Conservation (phyloP, 2,329 filamentous ascomycete genomes). For the Volutella citrinella region DNA sequence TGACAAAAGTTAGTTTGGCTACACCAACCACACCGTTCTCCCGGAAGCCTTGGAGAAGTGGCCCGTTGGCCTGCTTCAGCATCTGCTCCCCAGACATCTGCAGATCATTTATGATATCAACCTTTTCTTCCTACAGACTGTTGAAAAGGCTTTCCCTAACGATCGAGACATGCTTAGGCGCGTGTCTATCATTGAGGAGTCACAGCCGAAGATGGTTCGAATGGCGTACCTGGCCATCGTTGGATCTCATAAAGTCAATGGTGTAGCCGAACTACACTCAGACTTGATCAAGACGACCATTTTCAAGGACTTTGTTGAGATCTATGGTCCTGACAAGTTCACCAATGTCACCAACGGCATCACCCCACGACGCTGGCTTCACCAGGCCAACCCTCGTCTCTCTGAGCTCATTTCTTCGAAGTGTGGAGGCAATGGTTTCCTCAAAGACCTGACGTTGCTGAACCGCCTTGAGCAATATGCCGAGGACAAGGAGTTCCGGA, state of each 20-base stretch:
- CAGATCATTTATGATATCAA: conserved; percentile 99
- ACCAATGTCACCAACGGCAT: conserved; percentile 99
- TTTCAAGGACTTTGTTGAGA: conserved; percentile 96
- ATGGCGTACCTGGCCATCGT: conserved; percentile 96
- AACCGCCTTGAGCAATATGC: conserved; percentile 82
- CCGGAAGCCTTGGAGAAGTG: conserved; percentile 98
- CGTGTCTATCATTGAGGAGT: conserved; percentile 98
- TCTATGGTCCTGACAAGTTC: conserved; percentile 96
- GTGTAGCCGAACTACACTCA: conserved; percentile 94
- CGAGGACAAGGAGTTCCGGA: conserved; percentile 85
- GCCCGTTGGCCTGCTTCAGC: conserved; percentile 89
- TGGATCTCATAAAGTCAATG: conserved; percentile 98
- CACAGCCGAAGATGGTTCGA: conserved; percentile 93
- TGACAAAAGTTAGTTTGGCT: conserved; percentile 89
- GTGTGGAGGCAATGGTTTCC: conserved; percentile 75
- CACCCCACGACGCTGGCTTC: conserved; percentile 91
- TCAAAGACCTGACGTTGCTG: conserved; percentile 85
- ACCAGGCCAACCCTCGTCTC: conserved; percentile 92
- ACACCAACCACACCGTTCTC: conserved; percentile 97
- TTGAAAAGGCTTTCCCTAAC: conserved; percentile 87
- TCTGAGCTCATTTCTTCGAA: conserved; percentile 92
- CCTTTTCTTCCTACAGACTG: conserved; percentile 82
- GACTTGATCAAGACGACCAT: conserved; percentile 99
- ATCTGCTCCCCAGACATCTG: conserved; percentile 88
- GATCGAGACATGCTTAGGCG: conserved; percentile 80